phyloP scores from a whole-genome alignment of 192 early-diverging fungal genomes.

The Entomortierella lignicola region DNA sequence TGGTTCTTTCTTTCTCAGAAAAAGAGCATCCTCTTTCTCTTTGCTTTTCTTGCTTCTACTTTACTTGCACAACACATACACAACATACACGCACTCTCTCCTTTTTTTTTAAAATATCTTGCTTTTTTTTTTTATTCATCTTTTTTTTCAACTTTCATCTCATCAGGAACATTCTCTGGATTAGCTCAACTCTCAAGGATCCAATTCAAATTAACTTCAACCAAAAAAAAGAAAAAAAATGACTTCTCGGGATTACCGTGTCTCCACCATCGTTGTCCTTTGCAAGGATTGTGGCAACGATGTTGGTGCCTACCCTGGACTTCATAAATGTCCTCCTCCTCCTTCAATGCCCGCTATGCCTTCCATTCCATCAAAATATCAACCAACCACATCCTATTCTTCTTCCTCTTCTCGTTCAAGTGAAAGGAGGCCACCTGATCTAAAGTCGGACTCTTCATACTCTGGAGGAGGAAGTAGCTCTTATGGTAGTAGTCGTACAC shows the following conservation, averaged over 20 bases:
- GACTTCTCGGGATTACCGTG: conserved; percentile 63
- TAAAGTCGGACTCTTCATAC: conserved; percentile 9
- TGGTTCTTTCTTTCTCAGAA: neutral
- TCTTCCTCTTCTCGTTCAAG: conserved; percentile 22
- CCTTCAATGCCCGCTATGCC: conserved; percentile 49
- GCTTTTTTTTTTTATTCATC: neutral
- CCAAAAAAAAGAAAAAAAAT: neutral
- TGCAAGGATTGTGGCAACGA: conserved; percentile 73
- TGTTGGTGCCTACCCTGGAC: conserved; percentile 70
- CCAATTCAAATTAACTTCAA: neutral
- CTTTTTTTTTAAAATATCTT: neutral
- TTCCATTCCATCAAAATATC: conserved; percentile 46
- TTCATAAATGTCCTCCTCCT: conserved; percentile 57
- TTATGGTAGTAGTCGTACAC: conserved; percentile 23
- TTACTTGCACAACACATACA: too few species aligned
- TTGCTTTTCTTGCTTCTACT: neutral
- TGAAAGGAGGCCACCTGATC: conserved; percentile 25
- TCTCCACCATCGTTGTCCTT: conserved; percentile 66
- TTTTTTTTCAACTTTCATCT: neutral
- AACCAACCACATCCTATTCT: conserved; percentile 19
- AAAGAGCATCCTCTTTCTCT: neutral
- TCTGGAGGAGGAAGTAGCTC: neutral
- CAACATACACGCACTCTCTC: neutral
- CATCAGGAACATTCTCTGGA: neutral
- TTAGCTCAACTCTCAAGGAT: neutral